Conservation (phyloP, 23 red algal species). For the Agarophyton chilense region DNA sequence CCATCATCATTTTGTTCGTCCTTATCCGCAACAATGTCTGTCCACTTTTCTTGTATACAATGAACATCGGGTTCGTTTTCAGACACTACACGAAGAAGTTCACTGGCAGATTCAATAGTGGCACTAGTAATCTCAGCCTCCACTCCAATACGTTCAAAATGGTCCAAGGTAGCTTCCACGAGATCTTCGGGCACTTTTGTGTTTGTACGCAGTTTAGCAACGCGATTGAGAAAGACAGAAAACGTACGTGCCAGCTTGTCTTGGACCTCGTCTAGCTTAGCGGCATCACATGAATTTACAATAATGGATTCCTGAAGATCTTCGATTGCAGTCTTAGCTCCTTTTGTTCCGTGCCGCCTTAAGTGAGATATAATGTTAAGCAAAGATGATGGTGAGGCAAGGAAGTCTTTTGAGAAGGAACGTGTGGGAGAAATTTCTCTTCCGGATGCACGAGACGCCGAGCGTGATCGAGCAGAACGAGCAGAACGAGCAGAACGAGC, state of each 20-base stretch:
- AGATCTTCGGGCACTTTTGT: not conserved
- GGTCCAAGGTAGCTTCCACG: not conserved
- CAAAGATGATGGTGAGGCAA: not conserved
- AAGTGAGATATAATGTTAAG: not conserved
- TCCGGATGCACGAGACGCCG: not conserved
- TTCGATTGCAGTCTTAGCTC: not conserved
- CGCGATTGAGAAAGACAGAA: constrained; percentile 30
- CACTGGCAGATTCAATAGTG: constrained; percentile 22
- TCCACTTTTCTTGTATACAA: not conserved
- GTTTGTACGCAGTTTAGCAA: not conserved
- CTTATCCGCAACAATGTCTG: not conserved
- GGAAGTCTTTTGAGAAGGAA: not conserved
- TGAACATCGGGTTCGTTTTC: not conserved
- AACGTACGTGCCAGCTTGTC: constrained; percentile 17
- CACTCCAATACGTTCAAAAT: not conserved
- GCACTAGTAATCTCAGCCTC: not conserved
- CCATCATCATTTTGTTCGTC: not conserved
- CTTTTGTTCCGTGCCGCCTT: not conserved
- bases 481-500: not conserved
- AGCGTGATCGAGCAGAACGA: constrained; percentile 10
- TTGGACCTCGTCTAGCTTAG: constrained; percentile 9
- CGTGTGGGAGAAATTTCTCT: not conserved
- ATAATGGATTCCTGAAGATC: constrained; percentile 13
- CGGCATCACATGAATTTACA: not conserved
- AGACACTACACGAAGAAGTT: not conserved